Evolutionary conservation across 495 filamentous ascomycete species (phyloP).

Genomic region (Neurospora hispaniola): DNA sequence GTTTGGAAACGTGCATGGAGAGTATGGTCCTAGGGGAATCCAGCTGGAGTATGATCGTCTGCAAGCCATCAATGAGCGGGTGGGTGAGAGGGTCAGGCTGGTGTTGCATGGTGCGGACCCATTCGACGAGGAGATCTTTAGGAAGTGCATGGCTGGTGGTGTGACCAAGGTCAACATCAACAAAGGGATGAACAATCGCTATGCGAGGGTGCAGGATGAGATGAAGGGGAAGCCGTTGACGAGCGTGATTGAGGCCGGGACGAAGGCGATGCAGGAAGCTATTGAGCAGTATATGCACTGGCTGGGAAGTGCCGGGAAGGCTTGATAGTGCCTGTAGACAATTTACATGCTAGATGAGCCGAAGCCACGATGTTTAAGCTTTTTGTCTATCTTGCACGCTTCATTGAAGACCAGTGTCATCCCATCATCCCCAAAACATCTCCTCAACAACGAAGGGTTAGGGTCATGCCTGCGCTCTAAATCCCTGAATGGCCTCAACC

Average conservation of each 20-base stretch:
- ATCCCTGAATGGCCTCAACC: background rate
- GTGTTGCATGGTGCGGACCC: conserved; percentile 74
- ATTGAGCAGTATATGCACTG: conserved; percentile 67
- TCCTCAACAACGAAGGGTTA: background rate
- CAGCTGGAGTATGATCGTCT: conserved; percentile 64
- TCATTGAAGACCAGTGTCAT: background rate
- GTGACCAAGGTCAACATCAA: conserved; percentile 78
- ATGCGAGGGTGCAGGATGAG: conserved; percentile 53
- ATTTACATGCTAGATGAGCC: background rate
- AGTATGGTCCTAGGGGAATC: conserved; percentile 66
- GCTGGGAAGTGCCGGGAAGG: conserved; percentile 57
- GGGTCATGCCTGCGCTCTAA: background rate
- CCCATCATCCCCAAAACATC: background rate
- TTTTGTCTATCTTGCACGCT: background rate
- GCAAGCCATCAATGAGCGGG: conserved; percentile 48
- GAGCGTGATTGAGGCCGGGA: conserved; percentile 60
- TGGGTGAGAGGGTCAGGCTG: conserved; percentile 51
- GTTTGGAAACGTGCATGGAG: conserved; percentile 80
- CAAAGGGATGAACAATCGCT: conserved; percentile 67
- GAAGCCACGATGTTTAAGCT: background rate
- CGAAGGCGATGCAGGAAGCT: conserved; percentile 60
- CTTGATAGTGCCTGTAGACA: conserved; percentile 15
- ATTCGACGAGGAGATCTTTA: conserved; percentile 58
- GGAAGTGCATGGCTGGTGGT: conserved; percentile 56
- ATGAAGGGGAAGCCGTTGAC: conserved; percentile 61